Conservation (phyloP, 2,329 filamentous ascomycete genomes). For the Berkeleyomyces basicola region DNA sequence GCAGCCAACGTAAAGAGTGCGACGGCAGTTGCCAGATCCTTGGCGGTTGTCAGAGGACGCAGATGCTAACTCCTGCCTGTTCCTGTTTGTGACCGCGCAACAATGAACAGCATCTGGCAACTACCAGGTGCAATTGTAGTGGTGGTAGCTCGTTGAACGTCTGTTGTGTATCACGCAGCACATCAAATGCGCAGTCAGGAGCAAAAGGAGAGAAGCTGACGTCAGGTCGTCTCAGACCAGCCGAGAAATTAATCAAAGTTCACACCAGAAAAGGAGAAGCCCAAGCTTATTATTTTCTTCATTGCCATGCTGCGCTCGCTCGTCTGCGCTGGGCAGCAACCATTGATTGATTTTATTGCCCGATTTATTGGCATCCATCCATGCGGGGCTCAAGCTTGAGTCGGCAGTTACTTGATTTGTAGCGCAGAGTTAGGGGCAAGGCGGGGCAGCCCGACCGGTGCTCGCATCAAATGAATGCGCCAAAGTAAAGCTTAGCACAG, state of each 20-base stretch:
- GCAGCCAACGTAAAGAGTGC: background rate
- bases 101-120: too few relatives aligned
- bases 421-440: background rate
- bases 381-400: background rate
- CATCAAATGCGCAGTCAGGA: too few relatives aligned
- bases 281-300: background rate
- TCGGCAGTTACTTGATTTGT: background rate
- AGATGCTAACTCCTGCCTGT: too few relatives aligned
- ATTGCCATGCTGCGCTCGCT: background rate
- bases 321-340: background rate
- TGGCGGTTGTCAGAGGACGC: too few relatives aligned
- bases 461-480: background rate
- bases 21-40: too few relatives aligned
- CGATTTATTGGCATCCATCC: background rate
- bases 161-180: too few relatives aligned
- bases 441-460: background rate
- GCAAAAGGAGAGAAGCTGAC: too few relatives aligned
- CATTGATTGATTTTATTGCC: background rate
- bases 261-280: background rate
- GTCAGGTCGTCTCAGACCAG: too few relatives aligned
- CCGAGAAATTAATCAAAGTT: background rate
- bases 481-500: background rate
- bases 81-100: too few relatives aligned
- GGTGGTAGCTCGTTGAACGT: too few relatives aligned
- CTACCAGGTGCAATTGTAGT: too few relatives aligned